These are phyloP conservation scores for Fraxinus xanthoxyloides DNA, from an alignment of 305 asterid genomes.

Conservation along the genomic window DNA sequence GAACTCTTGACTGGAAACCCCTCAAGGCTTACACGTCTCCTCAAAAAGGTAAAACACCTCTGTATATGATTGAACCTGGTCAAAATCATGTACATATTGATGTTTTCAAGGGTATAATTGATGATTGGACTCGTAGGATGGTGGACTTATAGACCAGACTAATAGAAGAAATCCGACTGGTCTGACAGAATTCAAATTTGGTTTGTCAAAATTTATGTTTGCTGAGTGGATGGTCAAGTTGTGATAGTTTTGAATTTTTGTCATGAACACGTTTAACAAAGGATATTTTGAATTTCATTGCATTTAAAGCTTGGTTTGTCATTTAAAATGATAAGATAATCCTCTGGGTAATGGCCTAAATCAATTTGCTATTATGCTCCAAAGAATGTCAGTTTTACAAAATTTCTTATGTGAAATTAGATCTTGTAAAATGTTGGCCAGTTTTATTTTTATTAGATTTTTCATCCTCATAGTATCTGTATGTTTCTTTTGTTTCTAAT, in stretches of 20 bases:
- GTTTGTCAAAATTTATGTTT: not conserved
- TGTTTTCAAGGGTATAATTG: not conserved
- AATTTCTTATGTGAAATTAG: not conserved
- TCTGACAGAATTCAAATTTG: not conserved
- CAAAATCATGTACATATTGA: not conserved
- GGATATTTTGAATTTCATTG: not conserved
- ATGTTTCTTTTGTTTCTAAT: not conserved
- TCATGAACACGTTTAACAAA: not conserved
- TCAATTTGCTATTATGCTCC: not conserved
- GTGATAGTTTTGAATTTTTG: not conserved
- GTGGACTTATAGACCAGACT: not conserved
- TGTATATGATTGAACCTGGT: not conserved
- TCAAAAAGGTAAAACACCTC: not conserved
- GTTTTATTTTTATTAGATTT: not conserved
- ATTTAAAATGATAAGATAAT: not conserved
- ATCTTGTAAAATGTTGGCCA: not conserved
- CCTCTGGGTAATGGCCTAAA: not conserved
- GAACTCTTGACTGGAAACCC: not conserved
- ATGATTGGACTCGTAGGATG: not conserved
- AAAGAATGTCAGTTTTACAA: not conserved
- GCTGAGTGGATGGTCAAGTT: not conserved
- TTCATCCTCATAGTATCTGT: not conserved
- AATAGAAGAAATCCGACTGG: not conserved
- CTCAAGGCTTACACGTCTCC: not conserved
- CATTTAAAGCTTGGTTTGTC: not conserved